Evolutionary conservation across 371 early-diverging fungal genomes (phyloP).

Genomic region (Saksenaea oblongispora): DNA sequence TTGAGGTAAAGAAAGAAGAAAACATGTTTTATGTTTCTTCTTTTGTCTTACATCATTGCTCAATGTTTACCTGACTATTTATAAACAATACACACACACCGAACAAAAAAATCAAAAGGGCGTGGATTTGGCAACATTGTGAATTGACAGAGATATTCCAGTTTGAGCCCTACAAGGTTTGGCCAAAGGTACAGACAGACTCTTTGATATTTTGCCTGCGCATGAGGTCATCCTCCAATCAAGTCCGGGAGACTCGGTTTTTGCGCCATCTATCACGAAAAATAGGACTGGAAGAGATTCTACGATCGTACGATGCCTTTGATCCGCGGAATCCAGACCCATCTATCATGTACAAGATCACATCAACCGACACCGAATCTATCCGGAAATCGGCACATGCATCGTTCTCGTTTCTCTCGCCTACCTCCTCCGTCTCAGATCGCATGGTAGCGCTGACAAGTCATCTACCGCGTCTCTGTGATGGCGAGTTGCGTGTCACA

Average conservation of each 20-base stretch:
- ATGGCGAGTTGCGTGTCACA: conserved; percentile 30
- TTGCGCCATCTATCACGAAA: conserved; percentile 46
- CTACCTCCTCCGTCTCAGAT: conserved; percentile 45
- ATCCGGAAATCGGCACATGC: conserved; percentile 22
- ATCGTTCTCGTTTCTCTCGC: conserved; percentile 57
- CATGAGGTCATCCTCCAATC: conserved; percentile 69
- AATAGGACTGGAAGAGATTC: conserved; percentile 16
- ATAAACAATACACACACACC: not conserved
- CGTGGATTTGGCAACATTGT: conserved; percentile 62
- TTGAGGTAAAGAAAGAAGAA: conserved; percentile 37
- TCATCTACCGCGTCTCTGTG: conserved; percentile 53
- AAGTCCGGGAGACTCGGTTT: conserved; percentile 88
- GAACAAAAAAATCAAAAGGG: conserved; percentile 22
- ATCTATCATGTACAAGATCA: conserved; percentile 18
- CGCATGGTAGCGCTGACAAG: conserved; percentile 38
- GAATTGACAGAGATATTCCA: conserved; percentile 58
- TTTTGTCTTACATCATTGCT: not conserved
- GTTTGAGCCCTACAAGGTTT: conserved; percentile 70
- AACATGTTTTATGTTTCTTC: not conserved
- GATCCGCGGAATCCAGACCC: conserved; percentile 4
- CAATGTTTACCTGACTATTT: not conserved
- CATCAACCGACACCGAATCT: conserved; percentile 11
- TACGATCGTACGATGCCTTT: conserved; percentile 25
- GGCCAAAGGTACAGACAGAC: conserved; percentile 67
- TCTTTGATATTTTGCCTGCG: conserved; percentile 62